A percentile compares a stretch with the other conserved stretches of the same genome.
These are phyloP conservation scores for Ogataea minuta DNA, from an alignment of 805 yeast species.

Conservation along the genomic window DNA sequence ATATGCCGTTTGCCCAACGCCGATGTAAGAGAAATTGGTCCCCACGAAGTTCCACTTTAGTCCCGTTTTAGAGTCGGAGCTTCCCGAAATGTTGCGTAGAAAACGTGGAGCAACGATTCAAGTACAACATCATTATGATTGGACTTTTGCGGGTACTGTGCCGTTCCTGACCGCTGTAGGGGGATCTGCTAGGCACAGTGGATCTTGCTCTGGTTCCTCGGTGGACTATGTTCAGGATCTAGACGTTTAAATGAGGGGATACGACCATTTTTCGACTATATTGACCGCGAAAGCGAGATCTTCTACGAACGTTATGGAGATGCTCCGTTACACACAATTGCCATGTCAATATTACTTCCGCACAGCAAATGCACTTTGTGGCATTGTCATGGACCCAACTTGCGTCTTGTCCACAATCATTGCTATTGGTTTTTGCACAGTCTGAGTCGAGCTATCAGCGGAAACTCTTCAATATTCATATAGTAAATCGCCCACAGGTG, in stretches of 20 bases:
- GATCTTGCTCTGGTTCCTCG: too few relatives aligned
- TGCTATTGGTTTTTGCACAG: conserved; percentile 59
- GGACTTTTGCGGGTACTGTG: conserved; percentile 73
- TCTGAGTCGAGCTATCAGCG: conserved; percentile 47
- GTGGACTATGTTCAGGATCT: conserved; percentile 59
- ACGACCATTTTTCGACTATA: conserved; percentile 52
- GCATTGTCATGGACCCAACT: conserved; percentile 54
- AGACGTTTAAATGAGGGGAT: conserved; percentile 56
- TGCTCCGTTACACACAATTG: conserved; percentile 34
- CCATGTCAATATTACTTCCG: conserved; percentile 31
- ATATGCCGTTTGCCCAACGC: neutral
- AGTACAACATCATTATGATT: conserved; percentile 62
- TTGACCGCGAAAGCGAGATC: conserved; percentile 63
- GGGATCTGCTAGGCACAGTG: too few relatives aligned
- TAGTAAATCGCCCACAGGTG: conserved; percentile 30
- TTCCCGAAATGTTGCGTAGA: conserved; percentile 53
- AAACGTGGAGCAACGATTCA: conserved; percentile 63
- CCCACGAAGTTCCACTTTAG: conserved; percentile 62
- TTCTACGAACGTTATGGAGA: conserved; percentile 68
- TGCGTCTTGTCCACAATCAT: too few relatives aligned
- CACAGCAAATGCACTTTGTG: conserved; percentile 36
- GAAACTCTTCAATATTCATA: conserved; percentile 39
- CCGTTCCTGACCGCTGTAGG: conserved; percentile 68
- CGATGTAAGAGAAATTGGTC: too few relatives aligned
- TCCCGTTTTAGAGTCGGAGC: conserved; percentile 62